Percentiles rank a stretch among this genome's conserved stretches.
phyloP scores from a whole-genome alignment of 768 basidiomycete species.

The Tricholoma saponaceum region DNA sequence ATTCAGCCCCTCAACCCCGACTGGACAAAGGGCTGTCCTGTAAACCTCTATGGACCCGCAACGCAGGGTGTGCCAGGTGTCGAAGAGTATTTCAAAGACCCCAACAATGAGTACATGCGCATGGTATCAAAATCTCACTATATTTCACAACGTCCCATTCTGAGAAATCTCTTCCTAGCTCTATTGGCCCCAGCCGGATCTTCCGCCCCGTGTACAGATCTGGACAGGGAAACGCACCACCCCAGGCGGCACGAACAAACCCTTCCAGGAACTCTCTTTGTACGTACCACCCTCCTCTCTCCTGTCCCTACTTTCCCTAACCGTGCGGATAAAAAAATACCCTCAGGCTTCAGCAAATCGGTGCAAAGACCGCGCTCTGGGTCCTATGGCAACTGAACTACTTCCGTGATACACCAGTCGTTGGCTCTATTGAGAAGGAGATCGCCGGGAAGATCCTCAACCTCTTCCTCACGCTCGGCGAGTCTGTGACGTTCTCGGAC shows the following conservation, averaged over 20 bases:
- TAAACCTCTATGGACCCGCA: not conserved
- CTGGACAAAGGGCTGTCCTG: not conserved
- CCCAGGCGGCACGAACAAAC: not conserved
- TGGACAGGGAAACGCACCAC: conserved; percentile 1
- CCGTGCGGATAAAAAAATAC: not conserved
- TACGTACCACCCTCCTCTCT: not conserved
- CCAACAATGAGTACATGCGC: conserved; percentile 2
- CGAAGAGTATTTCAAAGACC: not conserved
- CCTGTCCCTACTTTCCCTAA: not conserved
- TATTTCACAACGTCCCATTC: not conserved
- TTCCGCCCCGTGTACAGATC: conserved; percentile 2
- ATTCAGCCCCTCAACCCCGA: not conserved
- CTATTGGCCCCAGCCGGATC: conserved; percentile 1
- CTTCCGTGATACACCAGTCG: not conserved
- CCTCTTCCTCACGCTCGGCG: not conserved
- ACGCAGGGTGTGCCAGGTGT: not conserved
- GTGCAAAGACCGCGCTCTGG: not conserved
- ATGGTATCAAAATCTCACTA: not conserved
- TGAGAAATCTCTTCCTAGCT: not conserved
- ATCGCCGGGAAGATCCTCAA: not conserved
- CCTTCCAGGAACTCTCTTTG: not conserved
- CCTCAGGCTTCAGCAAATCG: not conserved
- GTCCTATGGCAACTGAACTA: conserved; percentile 4
- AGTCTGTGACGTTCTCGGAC: not conserved
- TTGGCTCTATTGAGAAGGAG: not conserved